Conservation (phyloP, 2,329 filamentous ascomycete genomes). For the Colletotrichum trifolii region DNA sequence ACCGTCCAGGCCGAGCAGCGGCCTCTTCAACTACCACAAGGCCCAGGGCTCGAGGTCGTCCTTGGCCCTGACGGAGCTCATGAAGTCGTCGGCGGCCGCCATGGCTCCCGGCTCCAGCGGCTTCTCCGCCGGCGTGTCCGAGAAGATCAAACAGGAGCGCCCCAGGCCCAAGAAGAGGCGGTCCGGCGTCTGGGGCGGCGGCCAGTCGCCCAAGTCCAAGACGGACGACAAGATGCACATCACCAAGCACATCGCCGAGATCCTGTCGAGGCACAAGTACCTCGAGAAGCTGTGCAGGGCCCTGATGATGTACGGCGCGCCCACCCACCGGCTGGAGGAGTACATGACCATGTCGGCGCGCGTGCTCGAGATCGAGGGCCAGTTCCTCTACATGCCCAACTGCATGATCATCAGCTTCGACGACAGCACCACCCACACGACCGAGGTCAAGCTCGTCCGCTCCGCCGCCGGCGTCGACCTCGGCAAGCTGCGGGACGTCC, state of each 20-base stretch:
- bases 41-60: slow-evolving; percentile 56
- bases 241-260: slow-evolving; percentile 71
- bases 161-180: slow-evolving; percentile 48
- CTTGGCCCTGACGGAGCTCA: slow-evolving; percentile 60
- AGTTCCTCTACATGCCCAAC: slow-evolving; percentile 89
- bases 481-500: slow-evolving; percentile 78
- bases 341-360: slow-evolving; percentile 91
- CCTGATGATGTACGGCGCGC: slow-evolving; percentile 90
- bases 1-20: slow-evolving; percentile 49
- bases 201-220: slow-evolving; percentile 22
- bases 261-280: slow-evolving; percentile 83
- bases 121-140: slow-evolving; percentile 56
- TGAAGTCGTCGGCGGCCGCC: slow-evolving; percentile 66
- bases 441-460: slow-evolving; percentile 81
- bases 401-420: slow-evolving; percentile 97
- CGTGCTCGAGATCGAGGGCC: slow-evolving; percentile 88
- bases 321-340: slow-evolving; percentile 90
- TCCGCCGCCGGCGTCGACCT: slow-evolving; percentile 77
- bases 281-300: slow-evolving; percentile 86
- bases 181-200: slow-evolving; percentile 33
- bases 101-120: slow-evolving; percentile 58
- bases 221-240: slow-evolving; percentile 53
- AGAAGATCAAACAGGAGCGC: slow-evolving; percentile 55
- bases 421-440: slow-evolving; percentile 77
- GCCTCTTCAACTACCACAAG: slow-evolving; percentile 55